Conservation (phyloP, 257 asterid genomes). For the Solanum gracilifrons region DNA sequence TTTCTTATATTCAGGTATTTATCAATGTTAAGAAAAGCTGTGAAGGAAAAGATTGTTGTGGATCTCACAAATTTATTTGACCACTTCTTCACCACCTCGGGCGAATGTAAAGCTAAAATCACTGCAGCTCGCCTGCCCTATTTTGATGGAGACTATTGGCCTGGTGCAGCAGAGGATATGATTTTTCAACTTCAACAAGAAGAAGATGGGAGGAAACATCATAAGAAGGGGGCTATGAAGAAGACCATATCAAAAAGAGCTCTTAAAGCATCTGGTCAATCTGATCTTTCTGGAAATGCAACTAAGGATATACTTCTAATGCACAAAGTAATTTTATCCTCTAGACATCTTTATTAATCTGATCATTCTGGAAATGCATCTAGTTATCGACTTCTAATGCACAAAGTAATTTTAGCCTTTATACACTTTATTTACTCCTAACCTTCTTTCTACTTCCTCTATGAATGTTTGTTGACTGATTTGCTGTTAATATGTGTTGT, state of each 20-base stretch:
- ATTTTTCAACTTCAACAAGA: slow-evolving; percentile 86
- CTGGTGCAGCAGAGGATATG: slow-evolving; percentile 99
- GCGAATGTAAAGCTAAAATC: slow-evolving; percentile 88
- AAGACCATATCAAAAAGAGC: slow-evolving; percentile 88
- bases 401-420: slow-evolving; percentile 39
- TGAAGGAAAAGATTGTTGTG: slow-evolving; percentile 71
- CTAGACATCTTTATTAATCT: slow-evolving; percentile 18
- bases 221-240: slow-evolving; percentile 64
- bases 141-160: slow-evolving; percentile 99
- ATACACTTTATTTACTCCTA: slow-evolving; percentile 33
- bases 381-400: slow-evolving; percentile 78
- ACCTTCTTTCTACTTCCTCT: slow-evolving; percentile 77
- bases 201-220: slow-evolving; percentile 76
- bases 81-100: slow-evolving; percentile 67
- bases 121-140: slow-evolving; percentile 95
- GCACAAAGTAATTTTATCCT: slow-evolving; percentile 58
- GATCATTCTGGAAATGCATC: slow-evolving; percentile 91
- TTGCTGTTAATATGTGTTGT: not conserved
- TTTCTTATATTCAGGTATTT: slow-evolving; percentile 58
- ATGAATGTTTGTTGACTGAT: slow-evolving; percentile 26
- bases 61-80: slow-evolving; percentile 84
- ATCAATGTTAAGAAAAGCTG: slow-evolving; percentile 82
- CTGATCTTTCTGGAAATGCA: slow-evolving; percentile 91
- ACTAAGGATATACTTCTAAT: slow-evolving; percentile 81
- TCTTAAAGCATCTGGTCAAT: slow-evolving; percentile 90